Evolutionary conservation across 1,139 yeast genomes (phyloP).

Genomic region (Suhomyces bribrorum): DNA sequence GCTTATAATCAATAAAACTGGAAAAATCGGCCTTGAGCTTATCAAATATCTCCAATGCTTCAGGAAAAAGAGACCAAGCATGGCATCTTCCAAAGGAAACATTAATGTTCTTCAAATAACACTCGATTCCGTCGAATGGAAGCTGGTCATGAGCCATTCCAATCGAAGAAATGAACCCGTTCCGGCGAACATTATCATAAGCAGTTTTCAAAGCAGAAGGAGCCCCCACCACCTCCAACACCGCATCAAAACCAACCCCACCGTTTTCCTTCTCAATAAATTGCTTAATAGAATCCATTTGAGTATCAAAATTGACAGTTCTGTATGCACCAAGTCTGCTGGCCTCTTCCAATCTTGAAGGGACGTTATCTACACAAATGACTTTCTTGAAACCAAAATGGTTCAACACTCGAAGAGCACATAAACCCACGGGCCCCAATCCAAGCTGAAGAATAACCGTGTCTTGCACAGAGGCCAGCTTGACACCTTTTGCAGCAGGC

Average conservation of each 20-base stretch:
- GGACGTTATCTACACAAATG: constrained; percentile 54
- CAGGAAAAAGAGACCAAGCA: constrained; percentile 57
- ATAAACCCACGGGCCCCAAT: constrained; percentile 66
- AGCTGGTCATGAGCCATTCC: constrained; percentile 64
- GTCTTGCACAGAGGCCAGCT: constrained; percentile 27
- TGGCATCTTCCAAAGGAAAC: constrained; percentile 68
- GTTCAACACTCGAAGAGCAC: constrained; percentile 51
- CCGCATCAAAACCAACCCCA: constrained; percentile 54
- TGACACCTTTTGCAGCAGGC: constrained; percentile 18
- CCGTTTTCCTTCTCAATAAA: constrained; percentile 33
- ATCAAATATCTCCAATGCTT: constrained; percentile 52
- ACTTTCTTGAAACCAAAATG: constrained; percentile 48
- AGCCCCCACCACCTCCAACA: constrained; percentile 59
- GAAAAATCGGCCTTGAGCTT: constrained; percentile 44
- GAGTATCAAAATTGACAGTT: constrained; percentile 45
- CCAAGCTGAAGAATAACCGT: constrained; percentile 54
- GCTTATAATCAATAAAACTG: constrained; percentile 49
- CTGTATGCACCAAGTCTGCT: constrained; percentile 42
- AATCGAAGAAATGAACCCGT: constrained; percentile 59
- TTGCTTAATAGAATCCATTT: constrained; percentile 26
- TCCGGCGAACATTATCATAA: constrained; percentile 55
- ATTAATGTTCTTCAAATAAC: constrained; percentile 58
- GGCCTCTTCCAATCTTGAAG: constrained; percentile 50
- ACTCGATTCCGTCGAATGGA: constrained; percentile 60
- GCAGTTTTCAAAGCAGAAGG: constrained; percentile 52